Base-by-base conservation (phyloP, 2,329 filamentous ascomycete species). In the Fusarium begoniae region DNA sequence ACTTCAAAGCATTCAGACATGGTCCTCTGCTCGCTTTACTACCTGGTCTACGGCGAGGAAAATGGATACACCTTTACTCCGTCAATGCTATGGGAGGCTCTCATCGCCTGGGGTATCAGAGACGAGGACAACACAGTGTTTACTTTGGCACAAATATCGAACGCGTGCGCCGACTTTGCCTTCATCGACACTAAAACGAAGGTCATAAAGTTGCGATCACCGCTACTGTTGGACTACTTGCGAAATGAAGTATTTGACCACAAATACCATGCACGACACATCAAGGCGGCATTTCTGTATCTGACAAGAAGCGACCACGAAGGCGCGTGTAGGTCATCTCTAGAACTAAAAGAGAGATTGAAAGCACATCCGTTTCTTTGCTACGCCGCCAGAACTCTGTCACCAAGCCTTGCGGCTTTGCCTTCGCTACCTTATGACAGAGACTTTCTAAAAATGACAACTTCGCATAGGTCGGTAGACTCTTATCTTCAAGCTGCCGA, bases 401-500 rank as follows among this genome's bases (percentile, higher is more conserved):
- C 62, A 5, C 38, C 32, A 13, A 59, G n/a, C 11, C 4, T 59
- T 2, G 18, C n/a, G 2, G 17, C 6, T 0, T 14, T 28, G 15
- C 18, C n/a, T 3, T 14, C 37, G 6, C 15, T 22, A 13, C 20
- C 26, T 3, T 51, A 51, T 4, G 32, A 59, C 8, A 6, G 10
- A 3, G n/a, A 40, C 1, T 66, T 66, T 2, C 26, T 66, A 11
- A 17, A 3, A 5, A n/a, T 67, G 2, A 26, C 20, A 8, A 4
- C 44, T 5, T 38, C 43, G 4, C 44, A 11, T 15, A 40, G 64
- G 1, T 50, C 13, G 8, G 26, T 67, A 1, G 64, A 66, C 3
- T 67, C 64, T 14, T 67, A 66, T 6, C 32, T 38, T 7, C 64
- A 66, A 44, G 64, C 44, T 28, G 38, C 18, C 2, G 44, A 66